Evolutionary conservation across 331 rosid genomes (phyloP), one percentile per base, ranked within the genome.

Genomic region (Quercus lobata): DNA sequence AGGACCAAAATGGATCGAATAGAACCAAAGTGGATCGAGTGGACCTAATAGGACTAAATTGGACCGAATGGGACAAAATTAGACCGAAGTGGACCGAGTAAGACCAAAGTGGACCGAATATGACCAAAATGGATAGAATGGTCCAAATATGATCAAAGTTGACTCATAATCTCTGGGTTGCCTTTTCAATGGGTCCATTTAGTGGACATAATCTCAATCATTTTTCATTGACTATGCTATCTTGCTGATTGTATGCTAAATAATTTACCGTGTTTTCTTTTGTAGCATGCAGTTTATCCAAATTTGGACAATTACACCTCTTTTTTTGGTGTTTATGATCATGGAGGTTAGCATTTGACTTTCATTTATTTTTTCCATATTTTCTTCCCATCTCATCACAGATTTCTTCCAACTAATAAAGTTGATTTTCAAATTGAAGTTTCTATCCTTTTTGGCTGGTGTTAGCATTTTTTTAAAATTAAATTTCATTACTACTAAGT

Each of bases 251-350:
- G 19, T 63, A 15, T 63, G 70, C 70, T 63, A 16, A 29, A 63
- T 63, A 41, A 41, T 41, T 29, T 85, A 68, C 72, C 78, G 24
- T 21, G 30, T 75, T 70, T 69, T 49, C 12, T 83, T 79, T 53
- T 82, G 72, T 93, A 93, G 98, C 94, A 95, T 91, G 94, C 93
- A 74, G 98, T 98, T 72, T 69, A 80, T 74, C 93, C 86, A 73
- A 86, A 87, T 84, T 82, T 95, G 83, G 99, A 93, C 35, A 76
- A 82, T 18, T 86, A 91, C 32, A 95, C 99, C 1, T 93, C 97
- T 41, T 93, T 90, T 87, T 93, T 95, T 83, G 97, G 91, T 63
- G 98, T 95, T 85, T 93, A 88, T 74, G 98, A 95, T 24, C 99
- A 95, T 88, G 99, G 99, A 90, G 99, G 97, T 93, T 44, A 34